phyloP scores from a whole-genome alignment of 305 asterid species.

The Solanum hybrid region DNA sequence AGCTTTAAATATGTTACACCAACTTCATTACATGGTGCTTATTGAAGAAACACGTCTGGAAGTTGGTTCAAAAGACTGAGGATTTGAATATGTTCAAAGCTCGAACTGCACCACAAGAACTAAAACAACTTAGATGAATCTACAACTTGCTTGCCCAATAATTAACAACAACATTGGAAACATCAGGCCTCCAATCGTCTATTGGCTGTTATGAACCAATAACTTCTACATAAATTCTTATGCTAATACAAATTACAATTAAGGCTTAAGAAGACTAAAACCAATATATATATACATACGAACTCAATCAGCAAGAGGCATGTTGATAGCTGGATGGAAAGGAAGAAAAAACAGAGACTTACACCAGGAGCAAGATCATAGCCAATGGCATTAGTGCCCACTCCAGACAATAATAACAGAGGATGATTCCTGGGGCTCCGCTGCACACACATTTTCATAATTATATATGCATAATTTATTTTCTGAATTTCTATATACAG shows the following conservation, averaged over 20 bases:
- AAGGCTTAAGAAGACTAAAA: not conserved
- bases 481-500: not conserved
- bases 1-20: not conserved
- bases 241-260: not conserved
- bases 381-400: constrained; percentile 89
- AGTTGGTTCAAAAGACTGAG: not conserved
- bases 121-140: not conserved
- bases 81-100: not conserved
- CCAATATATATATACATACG: not conserved
- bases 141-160: not conserved
- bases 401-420: constrained; percentile 74
- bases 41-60: not conserved
- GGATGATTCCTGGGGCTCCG: constrained; percentile 58
- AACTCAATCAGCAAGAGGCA: not conserved
- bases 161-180: not conserved
- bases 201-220: not conserved
- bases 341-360: constrained; percentile 12
- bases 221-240: not conserved
- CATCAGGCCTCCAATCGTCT: not conserved
- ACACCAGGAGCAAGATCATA: constrained; percentile 92
- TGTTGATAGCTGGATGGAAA: not conserved
- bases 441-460: not conserved
- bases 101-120: not conserved
- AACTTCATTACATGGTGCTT: not conserved
- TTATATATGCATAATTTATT: not conserved